A percentile compares a stretch with the other conserved stretches of the same genome.
Evolutionary conservation across 768 basidiomycete genomes (phyloP).

Genomic region (Trametes punicea): DNA sequence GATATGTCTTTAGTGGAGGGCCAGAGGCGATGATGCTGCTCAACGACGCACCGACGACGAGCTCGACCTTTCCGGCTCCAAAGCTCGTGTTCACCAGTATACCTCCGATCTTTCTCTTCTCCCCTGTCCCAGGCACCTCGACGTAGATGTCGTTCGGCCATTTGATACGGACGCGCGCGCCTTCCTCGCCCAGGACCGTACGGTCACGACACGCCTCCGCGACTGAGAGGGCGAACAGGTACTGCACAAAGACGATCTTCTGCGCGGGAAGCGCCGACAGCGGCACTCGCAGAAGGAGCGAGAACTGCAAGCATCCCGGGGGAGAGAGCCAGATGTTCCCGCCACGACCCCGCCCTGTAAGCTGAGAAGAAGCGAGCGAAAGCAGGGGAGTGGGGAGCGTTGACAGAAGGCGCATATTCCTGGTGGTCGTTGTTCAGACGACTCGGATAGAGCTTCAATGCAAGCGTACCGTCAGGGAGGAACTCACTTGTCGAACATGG

Average conservation of each 20-base stretch:
- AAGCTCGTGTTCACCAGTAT: constrained; percentile 89
- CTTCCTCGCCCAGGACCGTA: constrained; percentile 47
- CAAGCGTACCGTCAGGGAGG: neutral
- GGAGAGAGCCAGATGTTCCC: constrained; percentile 93
- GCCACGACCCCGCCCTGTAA: constrained; percentile 86
- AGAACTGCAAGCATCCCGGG: constrained; percentile 82
- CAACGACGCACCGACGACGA: constrained; percentile 72
- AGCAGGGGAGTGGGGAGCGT: constrained; percentile 71
- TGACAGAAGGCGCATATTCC: constrained; percentile 73
- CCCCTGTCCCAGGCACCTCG: constrained; percentile 48
- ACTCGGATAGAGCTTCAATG: neutral
- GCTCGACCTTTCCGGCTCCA: constrained; percentile 61
- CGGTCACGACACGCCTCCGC: constrained; percentile 73
- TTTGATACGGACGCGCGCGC: constrained; percentile 70
- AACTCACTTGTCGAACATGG: constrained; percentile 85
- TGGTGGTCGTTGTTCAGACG: constrained; percentile 30
- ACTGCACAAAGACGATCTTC: constrained; percentile 90
- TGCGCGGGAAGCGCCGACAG: constrained; percentile 48
- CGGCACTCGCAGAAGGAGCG: constrained; percentile 63
- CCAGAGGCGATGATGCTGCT: too few species aligned
- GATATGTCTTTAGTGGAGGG: neutral
- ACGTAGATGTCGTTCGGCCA: constrained; percentile 98
- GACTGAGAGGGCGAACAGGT: constrained; percentile 88
- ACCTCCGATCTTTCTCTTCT: constrained; percentile 80
- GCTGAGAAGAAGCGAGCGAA: constrained; percentile 84